Base-by-base conservation (phyloP, 805 yeast species). In the Candida saitoana region DNA sequence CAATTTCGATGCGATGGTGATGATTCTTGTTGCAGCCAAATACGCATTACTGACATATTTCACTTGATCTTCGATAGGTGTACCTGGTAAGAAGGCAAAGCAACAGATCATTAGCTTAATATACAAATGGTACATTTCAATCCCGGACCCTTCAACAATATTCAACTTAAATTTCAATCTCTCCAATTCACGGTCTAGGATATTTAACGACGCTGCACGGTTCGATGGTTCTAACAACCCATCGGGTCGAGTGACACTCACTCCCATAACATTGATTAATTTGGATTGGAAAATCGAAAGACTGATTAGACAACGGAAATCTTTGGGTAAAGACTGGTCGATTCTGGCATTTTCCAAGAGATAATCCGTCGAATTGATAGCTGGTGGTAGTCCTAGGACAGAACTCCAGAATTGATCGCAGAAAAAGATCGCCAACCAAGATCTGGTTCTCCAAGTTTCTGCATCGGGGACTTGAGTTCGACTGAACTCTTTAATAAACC, bases 371-470 rank as follows among this genome's bases (percentile, higher is more conserved):
- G 90, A 83, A 44, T 82, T 87, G 51, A 87, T 76, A 3, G 88
- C 80, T 1, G 96, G 90, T 1, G 97, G 97, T 39, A 90, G 65
- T 0, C 97, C 97, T 35, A 89, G 63, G 29, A 82, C 79, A 9
- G 95, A 84, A 3, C 95, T 83, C 93, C 96, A 87, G 55, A 88
- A 84, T 51, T 89, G 95, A 57, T 89, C 96, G 36, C 87, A 74
- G 55, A 89, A 84, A 60, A 85, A 90, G 3, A 87, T 84, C 2
- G 91, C 89, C 20, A 88, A 66, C 97, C 97, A 90, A 1, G 96
- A 79, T 50, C 96, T 71, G 1, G 96, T 88, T 60, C 97, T 75
- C 97, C 96, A 90, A 55, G 81, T 82, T 51, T 87, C 96, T 4
- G 96, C 91, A 62, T 90, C 88, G 0, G 91, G 91, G 3, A 85